These are phyloP conservation scores for Aspergillus japonicus DNA, from an alignment of 2,329 filamentous ascomycete genomes.

Conservation along the genomic window DNA sequence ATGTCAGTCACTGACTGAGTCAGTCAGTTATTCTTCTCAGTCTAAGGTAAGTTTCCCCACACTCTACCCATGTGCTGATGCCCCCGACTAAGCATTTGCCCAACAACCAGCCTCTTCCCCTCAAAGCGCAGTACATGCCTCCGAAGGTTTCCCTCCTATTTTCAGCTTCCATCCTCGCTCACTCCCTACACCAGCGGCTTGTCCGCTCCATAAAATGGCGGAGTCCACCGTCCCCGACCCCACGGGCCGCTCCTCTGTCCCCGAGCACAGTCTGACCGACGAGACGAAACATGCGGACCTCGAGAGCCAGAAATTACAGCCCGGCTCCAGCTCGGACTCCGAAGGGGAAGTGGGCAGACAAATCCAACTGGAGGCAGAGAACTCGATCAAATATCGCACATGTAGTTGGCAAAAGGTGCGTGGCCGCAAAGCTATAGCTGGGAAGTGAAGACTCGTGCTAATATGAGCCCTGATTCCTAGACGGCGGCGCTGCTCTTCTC, in stretches of 20 bases:
- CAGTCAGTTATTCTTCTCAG: not conserved
- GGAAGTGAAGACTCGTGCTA: not conserved
- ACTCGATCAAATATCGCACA: slow-evolving; percentile 85
- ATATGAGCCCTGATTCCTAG: slow-evolving; percentile 41
- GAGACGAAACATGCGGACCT: slow-evolving; percentile 30
- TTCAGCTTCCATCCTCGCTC: slow-evolving; percentile 26
- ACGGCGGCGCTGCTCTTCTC: slow-evolving; percentile 88
- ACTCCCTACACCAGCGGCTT: slow-evolving; percentile 34
- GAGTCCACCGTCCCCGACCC: slow-evolving; percentile 25
- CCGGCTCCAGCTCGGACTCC: slow-evolving; percentile 32
- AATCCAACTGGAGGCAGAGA: slow-evolving; percentile 71
- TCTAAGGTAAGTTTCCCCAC: not conserved
- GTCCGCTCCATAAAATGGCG: slow-evolving; percentile 43
- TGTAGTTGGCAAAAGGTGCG: slow-evolving; percentile 87
- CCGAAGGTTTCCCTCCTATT: slow-evolving; percentile 24
- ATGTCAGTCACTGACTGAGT: not conserved
- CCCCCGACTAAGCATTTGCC: not conserved
- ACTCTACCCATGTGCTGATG: not conserved
- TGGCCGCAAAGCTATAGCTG: not conserved
- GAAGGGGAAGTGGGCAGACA: slow-evolving; percentile 61
- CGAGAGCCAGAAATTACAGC: slow-evolving; percentile 26
- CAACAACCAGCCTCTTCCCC: not conserved
- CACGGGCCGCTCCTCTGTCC: slow-evolving; percentile 19
- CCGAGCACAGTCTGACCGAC: slow-evolving; percentile 24
- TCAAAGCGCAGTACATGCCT: slow-evolving; percentile 35